Percentiles rank a stretch among this genome's conserved stretches.
Conservation (phyloP, 208 protist species). For the Naegleria gruberi region DNA sequence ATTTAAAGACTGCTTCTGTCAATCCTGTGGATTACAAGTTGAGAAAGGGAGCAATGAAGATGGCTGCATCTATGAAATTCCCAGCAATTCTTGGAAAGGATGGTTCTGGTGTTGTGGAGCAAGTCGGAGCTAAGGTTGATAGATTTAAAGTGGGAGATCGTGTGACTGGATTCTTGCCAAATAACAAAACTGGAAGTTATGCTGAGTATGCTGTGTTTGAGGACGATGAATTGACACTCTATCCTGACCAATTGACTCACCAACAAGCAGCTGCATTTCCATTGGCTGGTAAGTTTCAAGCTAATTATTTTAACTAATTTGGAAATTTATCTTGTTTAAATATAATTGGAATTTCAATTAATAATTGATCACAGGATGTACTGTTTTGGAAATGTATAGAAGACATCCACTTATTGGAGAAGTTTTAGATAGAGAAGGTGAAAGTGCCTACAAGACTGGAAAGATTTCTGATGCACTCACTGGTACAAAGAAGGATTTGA, state of each 20-base stretch:
- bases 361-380: too few relatives aligned
- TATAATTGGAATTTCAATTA: too few relatives aligned
- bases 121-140: not conserved
- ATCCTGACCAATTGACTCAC: not conserved
- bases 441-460: not conserved
- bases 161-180: not conserved
- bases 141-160: not conserved
- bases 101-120: not conserved
- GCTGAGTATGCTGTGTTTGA: not conserved
- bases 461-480: not conserved
- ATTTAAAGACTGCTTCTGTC: not conserved
- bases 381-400: not conserved
- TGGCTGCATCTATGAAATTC: not conserved
- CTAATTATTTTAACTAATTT: too few relatives aligned
- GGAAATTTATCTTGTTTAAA: too few relatives aligned
- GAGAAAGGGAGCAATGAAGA: not conserved
- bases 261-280: not conserved
- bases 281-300: too few relatives aligned
- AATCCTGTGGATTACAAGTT: slow-evolving; percentile 12
- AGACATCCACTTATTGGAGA: not conserved
- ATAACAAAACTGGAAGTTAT: not conserved
- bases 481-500: not conserved
- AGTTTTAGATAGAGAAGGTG: not conserved
- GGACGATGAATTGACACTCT: not conserved
- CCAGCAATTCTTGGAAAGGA: not conserved